Base-by-base conservation (phyloP, 139 green algal species). In the Volvox africanus region DNA sequence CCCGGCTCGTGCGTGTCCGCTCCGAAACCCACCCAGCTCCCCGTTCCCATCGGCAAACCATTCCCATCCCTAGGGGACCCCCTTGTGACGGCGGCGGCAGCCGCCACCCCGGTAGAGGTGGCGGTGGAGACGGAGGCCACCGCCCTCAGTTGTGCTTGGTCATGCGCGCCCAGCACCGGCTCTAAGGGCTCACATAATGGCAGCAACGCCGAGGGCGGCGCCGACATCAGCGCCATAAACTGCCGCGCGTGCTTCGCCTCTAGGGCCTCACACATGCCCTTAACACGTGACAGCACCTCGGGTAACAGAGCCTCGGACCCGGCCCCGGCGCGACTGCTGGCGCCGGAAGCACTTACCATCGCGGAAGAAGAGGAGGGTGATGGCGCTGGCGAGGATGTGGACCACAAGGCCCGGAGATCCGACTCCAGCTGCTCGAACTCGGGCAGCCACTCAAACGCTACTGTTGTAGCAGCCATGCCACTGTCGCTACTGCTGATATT, bases 241-340 rank as follows among this genome's bases (percentile, higher is more conserved):
- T 22, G 50, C 1, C 22, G 20, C 12, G 21, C 73, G 73, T 90
- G 86, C 30, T 83, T 22, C n/a, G 50, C 86, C n/a, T 69, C 86
- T 18, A 90, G n/a, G n/a, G 71, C 44, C 69, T 90, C 71, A 32
- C 86, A 90, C 71, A 90, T 61, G 18, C 21, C 50, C 73, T 62
- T 71, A 32, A 90, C 86, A 0, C 86, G 86, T 2, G 86, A 1
- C 44, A 90, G 30, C 86, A 90, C 86, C 50, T 21, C 71, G 44
- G 73, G 20, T 32, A 83, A 55, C 73, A 61, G 50, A 2, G n/a
- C 26, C 67, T 9, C 44, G 44, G 44, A 9, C 5, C 44, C 44
- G 44, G 35, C 86, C 37, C 28, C 3, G 36, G 21, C 28, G 68
- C 68, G 2, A 36, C 68, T 16, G 78, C 78, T 3, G 36, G 14